These are phyloP conservation scores for Rutstroemia sp. DNA, from an alignment of 2,329 filamentous ascomycete genomes.

Conservation along the genomic window DNA sequence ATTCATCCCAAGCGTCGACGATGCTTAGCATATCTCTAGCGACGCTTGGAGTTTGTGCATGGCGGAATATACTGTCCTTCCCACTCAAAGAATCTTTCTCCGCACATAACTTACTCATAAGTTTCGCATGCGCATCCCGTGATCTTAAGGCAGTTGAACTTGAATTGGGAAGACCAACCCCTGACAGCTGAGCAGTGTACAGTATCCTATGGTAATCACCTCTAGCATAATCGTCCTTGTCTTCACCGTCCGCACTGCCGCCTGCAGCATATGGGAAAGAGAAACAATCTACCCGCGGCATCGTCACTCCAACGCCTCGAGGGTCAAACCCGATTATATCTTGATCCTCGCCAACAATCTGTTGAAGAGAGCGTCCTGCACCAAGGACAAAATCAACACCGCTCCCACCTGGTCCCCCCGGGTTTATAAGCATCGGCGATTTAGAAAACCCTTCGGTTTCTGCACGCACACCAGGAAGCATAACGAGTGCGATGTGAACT, in stretches of 20 bases:
- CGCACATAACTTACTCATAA: slow-evolving; percentile 37
- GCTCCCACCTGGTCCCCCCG: slow-evolving; percentile 40
- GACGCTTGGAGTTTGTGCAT: slow-evolving; percentile 29
- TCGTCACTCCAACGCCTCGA: slow-evolving; percentile 42
- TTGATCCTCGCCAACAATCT: slow-evolving; percentile 33
- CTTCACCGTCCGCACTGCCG: slow-evolving; percentile 19
- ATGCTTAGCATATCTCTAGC: slow-evolving; percentile 33
- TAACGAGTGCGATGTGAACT: slow-evolving; percentile 23
- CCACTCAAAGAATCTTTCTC: slow-evolving; percentile 22
- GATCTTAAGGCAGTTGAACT: slow-evolving; percentile 40
- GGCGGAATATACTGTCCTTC: slow-evolving; percentile 25
- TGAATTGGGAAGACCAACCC: slow-evolving; percentile 38
- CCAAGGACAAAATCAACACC: slow-evolving; percentile 30
- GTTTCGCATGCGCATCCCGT: slow-evolving; percentile 35
- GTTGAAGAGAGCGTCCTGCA: slow-evolving; percentile 29
- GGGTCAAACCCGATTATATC: slow-evolving; percentile 44
- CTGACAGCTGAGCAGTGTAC: slow-evolving; percentile 12
- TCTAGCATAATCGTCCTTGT: slow-evolving; percentile 32
- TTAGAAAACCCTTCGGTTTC: slow-evolving; percentile 27
- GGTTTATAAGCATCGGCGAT: slow-evolving; percentile 38
- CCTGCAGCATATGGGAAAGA: slow-evolving; percentile 21
- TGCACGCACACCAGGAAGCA: slow-evolving; percentile 18
- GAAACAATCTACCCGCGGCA: slow-evolving; percentile 46
- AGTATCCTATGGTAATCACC: slow-evolving; percentile 27
- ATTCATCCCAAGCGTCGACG: slow-evolving; percentile 28